Evolutionary conservation across 1,284 basidiomycete species (phyloP).

Genomic region (Gastroboletus turbinatus): DNA sequence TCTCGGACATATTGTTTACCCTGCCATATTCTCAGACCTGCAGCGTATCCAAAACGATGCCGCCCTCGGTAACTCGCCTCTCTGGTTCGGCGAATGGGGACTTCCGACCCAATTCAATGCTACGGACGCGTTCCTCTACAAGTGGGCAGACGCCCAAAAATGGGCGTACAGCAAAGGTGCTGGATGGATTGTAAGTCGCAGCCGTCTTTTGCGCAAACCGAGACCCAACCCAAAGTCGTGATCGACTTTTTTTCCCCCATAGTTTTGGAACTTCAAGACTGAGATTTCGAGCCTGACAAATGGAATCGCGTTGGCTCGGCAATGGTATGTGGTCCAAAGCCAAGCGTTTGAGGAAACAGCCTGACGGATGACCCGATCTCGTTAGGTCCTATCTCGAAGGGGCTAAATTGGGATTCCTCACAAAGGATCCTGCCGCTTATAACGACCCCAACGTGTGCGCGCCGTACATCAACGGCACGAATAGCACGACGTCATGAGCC

Average conservation of each 20-base stretch:
- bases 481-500: slow-evolving; percentile 2
- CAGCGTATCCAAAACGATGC: slow-evolving; percentile 36
- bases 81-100: slow-evolving; percentile 64
- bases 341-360: not conserved
- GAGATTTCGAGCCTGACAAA: slow-evolving; percentile 51
- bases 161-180: slow-evolving; percentile 57
- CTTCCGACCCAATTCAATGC: slow-evolving; percentile 67
- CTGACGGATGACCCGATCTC: not conserved
- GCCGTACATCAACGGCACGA: slow-evolving; percentile 38
- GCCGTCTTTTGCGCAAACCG: not conserved
- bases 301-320: slow-evolving; percentile 48
- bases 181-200: slow-evolving; percentile 65
- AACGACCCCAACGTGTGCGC: slow-evolving; percentile 62
- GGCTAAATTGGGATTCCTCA: slow-evolving; percentile 57
- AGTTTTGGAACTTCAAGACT: slow-evolving; percentile 81
- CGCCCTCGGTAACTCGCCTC: slow-evolving; percentile 40
- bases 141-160: slow-evolving; percentile 84
- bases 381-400: slow-evolving; percentile 73
- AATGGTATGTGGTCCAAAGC: slow-evolving; percentile 49
- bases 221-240: slow-evolving; percentile 21
- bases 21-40: slow-evolving; percentile 14
- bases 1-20: not conserved
- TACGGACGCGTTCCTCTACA: slow-evolving; percentile 56
- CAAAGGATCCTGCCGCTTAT: slow-evolving; percentile 55
- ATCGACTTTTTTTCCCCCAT: not conserved